Evolutionary conservation across 1,139 yeast genomes (phyloP).

Genomic region (Blastobotrys aristatus): DNA sequence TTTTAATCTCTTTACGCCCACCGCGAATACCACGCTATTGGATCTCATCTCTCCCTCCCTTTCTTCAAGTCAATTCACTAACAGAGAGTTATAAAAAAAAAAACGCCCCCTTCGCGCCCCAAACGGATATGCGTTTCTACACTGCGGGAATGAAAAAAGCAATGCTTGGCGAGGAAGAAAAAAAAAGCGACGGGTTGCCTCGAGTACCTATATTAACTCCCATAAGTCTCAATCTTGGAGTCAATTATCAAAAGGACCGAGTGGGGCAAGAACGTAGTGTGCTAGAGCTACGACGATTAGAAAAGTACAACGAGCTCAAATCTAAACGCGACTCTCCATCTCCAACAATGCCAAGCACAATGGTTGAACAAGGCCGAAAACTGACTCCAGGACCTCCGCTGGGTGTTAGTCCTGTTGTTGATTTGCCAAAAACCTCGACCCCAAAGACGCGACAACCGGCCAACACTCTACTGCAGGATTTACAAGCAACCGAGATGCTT

Average conservation of each 20-base stretch:
- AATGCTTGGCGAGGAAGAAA: background rate
- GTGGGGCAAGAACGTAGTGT: background rate
- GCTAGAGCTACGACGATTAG: background rate
- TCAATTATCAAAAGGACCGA: background rate
- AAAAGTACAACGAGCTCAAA: background rate
- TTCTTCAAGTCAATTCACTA: background rate
- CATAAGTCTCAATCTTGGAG: background rate
- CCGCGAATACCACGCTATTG: too few relatives aligned
- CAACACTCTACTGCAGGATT: background rate
- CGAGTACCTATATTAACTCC: background rate
- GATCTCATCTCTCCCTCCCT: background rate
- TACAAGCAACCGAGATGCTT: slow-evolving; percentile 4
- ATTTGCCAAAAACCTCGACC: background rate
- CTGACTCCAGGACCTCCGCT: slow-evolving; percentile 8
- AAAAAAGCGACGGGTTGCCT: background rate
- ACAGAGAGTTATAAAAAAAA: background rate
- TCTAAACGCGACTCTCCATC: background rate
- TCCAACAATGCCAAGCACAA: background rate
- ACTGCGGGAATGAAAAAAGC: background rate
- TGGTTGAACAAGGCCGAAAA: background rate
- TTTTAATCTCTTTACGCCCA: too few relatives aligned
- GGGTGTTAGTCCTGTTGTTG: background rate
- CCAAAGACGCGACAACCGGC: background rate
- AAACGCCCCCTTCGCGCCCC: background rate
- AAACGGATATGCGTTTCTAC: background rate